Evolutionary conservation across 1,284 basidiomycete species (phyloP), one percentile per base, ranked within the genome.

Genomic region (Tremellales sp.): DNA sequence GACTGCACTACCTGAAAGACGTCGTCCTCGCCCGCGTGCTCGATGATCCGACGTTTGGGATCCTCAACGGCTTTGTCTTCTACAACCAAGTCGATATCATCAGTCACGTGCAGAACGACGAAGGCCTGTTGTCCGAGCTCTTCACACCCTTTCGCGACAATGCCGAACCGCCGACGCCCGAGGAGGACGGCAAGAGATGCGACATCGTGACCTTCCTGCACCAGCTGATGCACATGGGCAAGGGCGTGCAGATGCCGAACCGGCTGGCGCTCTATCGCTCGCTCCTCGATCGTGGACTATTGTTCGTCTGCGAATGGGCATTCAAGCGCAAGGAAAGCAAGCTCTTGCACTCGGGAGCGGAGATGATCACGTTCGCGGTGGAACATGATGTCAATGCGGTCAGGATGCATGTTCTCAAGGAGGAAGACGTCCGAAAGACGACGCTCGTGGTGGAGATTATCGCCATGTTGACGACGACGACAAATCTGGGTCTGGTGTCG

Each of bases 51-150:
- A 97, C 92, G 0, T 95, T 97, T 77, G 92, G 92, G 61, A 90
- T 97, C 60, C 81, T 98, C 62, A 97, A 92, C 73, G 91, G 90
- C 14, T 89, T 90, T 73, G 90, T 98, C 68, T 94, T 97, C 68
- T 98, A 94, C 79, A 95, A 97, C 74, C 94, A 99, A 73, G 92
- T 94, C 63, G 94, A 98, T 73, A 97, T 98, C 65, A 90, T 97
- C 66, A 83, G 79, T 45, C 85, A 94, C 68, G 82, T 97, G 39
- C 86, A 92, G 64, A 79, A 78, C 47, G 87, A 93, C 65, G 80
- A 81, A 5, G 66, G 73, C 5, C 86, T 97, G 67, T 76, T 97
- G 24, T 76, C 78, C 28, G 84, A 90, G 46, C 78, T 97, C 22
- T 87, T 93, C 40, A 76, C 77, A 33, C 75, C 87, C 29, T 94